Evolutionary conservation across 352 stramenopile genomes (phyloP), one percentile per base, ranked within the genome.

Genomic region (Globisporangium splendens): DNA sequence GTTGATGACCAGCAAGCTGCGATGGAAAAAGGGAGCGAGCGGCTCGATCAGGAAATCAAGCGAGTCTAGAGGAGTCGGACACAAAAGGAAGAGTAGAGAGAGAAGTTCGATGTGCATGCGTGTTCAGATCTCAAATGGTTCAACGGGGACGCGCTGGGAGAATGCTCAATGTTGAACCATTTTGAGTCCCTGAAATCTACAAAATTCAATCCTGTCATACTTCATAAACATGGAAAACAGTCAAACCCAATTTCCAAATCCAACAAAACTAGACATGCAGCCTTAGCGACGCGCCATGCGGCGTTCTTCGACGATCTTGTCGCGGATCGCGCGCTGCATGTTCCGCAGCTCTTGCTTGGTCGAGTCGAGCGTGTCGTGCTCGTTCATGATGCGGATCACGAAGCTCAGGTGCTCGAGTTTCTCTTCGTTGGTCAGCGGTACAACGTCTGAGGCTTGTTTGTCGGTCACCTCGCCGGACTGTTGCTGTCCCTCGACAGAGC

Each of bases 341-440:
- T 33, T 21, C 12, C 54, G 54, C 31, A 61, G 46, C 54, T 61
- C 54, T 15, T 61, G 44, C 33, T 53, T 61, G 12, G 43, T 54
- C 18, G 54, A 46, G 28, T 61, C 44, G 44, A 61, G 54, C 6
- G 31, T 47, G 31, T 47, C 54, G 44, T 61, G 54, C 28, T 61
- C 54, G 44, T 61, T 61, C 54, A 61, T 46, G 21, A 61, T 61
- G 18, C 44, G 18, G 44, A 61, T 61, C 54, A 38, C 21, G 35
- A 48, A 54, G 54, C 54, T 61, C 31, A 61, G 20, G 46, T 61
- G 54, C 46, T 39, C 48, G 12, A 61, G 33, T 44, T 61, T 61
- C 33, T 61, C 31, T 31, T 61, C 33, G 46, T 48, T 61, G 31
- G 54, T 54, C 18, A 61, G 38, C 33, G 46, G 8, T 41, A 24